Base-by-base conservation (phyloP, 768 basidiomycete genomes). In the Dioszegia aurantiaca region DNA sequence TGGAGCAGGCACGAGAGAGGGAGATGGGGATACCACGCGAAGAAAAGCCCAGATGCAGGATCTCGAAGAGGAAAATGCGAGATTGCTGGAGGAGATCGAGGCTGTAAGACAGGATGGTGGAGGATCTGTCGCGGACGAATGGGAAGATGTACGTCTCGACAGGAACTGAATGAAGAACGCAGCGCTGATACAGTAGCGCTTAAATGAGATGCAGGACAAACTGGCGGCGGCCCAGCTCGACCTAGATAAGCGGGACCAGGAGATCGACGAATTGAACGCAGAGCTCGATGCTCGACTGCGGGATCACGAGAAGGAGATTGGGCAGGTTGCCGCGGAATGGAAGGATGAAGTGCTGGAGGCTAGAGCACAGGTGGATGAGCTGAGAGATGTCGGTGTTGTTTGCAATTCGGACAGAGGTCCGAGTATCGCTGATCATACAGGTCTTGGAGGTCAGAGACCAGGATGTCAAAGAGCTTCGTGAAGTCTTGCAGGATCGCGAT, bases 331-430 rank as follows among this genome's bases (percentile, higher is more conserved):
- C 67, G 83, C 86, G 41, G 88, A 89, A 66, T 94, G 90, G 90
- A 80, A 86, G 55, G 88, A 87, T 2, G 92, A 94, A 70, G 85
- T 93, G 2, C 85, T 90, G 61, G 89, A 90, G 63, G 85, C 85
- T 1, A 81, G 86, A 59, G 82, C 80, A 2, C 89, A 89, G 65
- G 84, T 86, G 0, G 89, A 90, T 56, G 89, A 93, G 73, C 80
- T 79, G 10, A 73, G 69, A 53, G 71, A 75, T 57, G 72, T 74
- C 59, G 61, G 73, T 66, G n/a, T 10, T 10, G 8, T 55, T 41
- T 51, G 41, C 36, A 9, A 12, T n/a, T n/a, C n/a, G n/a, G 26
- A 33, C 12, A 30, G 8, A 6, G 21, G 6, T 39, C 10, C 6
- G 19, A 30, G 23, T 36, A 42, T 1, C 51, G 42, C 42, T 36